A percentile compares a stretch with the other conserved stretches of the same genome.
These are phyloP conservation scores for Saccharomycopsis capsularis DNA, from an alignment of 805 yeast species.

Conservation along the genomic window DNA sequence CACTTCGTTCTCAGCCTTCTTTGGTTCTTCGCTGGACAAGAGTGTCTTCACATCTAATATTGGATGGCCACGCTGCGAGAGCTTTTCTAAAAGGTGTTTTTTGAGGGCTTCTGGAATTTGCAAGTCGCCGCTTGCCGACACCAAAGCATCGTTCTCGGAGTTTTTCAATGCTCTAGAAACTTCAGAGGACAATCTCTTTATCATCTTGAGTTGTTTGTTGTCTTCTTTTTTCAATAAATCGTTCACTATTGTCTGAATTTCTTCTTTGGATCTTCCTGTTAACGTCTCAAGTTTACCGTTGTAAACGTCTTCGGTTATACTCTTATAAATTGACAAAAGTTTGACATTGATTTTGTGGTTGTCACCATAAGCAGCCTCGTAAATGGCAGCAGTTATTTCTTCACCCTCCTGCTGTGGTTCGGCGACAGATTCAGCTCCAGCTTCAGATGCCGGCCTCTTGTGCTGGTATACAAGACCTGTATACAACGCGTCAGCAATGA, in stretches of 20 bases:
- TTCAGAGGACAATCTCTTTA: conserved; percentile 27
- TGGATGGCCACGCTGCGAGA: conserved; percentile 22
- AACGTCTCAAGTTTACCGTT: conserved; percentile 1
- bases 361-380: conserved; percentile 10
- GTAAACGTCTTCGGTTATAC: conserved; percentile 4
- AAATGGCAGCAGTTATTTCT: conserved; percentile 20
- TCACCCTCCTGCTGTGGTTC: conserved; percentile 25
- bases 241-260: not conserved
- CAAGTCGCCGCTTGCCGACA: too few relatives aligned
- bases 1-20: conserved; percentile 29
- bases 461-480: conserved; percentile 29
- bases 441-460: conserved; percentile 23
- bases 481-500: conserved; percentile 20
- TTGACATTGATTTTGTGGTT: conserved; percentile 8
- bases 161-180: conserved; percentile 19
- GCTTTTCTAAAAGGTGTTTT: conserved; percentile 27
- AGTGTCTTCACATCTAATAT: conserved; percentile 3
- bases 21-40: conserved; percentile 27
- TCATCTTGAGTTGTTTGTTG: conserved; percentile 26
- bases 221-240: conserved; percentile 11
- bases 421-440: conserved; percentile 25
- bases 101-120: conserved; percentile 25
- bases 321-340: conserved; percentile 14
- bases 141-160: not conserved
- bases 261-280: not conserved